These are phyloP conservation scores for Aspergillus tamarii DNA, from an alignment of 2,329 filamentous ascomycete genomes.

Conservation along the genomic window DNA sequence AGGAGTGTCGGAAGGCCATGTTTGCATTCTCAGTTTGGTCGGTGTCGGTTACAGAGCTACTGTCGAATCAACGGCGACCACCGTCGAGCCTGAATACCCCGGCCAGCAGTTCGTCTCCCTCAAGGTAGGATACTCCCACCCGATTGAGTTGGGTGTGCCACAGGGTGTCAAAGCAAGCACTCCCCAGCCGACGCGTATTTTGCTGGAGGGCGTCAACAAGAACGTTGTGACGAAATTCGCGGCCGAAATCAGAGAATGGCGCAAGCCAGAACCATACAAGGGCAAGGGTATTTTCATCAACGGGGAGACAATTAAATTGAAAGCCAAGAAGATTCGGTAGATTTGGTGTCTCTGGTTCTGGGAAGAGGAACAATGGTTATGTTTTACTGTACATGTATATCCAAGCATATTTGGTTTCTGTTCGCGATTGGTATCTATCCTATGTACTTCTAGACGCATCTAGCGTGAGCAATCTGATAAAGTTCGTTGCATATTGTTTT, in stretches of 20 bases:
- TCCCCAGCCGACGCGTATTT: conserved; percentile 85
- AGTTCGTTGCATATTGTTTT: conserved; percentile 17
- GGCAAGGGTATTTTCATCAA: conserved; percentile 99
- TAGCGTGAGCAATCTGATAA: conserved; percentile 28
- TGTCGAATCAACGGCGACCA: conserved; percentile 75
- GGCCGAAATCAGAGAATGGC: conserved; percentile 83
- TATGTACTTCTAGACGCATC: conserved; percentile 40
- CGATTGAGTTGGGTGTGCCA: conserved; percentile 86
- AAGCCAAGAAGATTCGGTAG: conserved; percentile 96
- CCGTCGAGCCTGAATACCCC: conserved; percentile 67
- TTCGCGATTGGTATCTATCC: conserved; percentile 36
- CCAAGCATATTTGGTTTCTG: conserved; percentile 24
- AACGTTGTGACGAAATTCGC: conserved; percentile 89
- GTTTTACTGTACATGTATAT: conserved; percentile 34
- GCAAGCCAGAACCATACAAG: conserved; percentile 95
- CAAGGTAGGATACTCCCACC: conserved; percentile 96
- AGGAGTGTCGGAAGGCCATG: conserved; percentile 95
- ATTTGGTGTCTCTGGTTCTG: conserved; percentile 30
- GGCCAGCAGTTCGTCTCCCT: conserved; percentile 88
- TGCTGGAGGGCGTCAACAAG: conserved; percentile 86
- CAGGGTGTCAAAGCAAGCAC: conserved; percentile 81
- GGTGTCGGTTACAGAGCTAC: conserved; percentile 94
- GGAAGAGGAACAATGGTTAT: conserved; percentile 28
- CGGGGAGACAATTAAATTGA: conserved; percentile 95
- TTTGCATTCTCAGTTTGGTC: conserved; percentile 86